Evolutionary conservation across 768 basidiomycete genomes (phyloP), one percentile per base, ranked within the genome.

Genomic region (Lactifluus subvellereus): DNA sequence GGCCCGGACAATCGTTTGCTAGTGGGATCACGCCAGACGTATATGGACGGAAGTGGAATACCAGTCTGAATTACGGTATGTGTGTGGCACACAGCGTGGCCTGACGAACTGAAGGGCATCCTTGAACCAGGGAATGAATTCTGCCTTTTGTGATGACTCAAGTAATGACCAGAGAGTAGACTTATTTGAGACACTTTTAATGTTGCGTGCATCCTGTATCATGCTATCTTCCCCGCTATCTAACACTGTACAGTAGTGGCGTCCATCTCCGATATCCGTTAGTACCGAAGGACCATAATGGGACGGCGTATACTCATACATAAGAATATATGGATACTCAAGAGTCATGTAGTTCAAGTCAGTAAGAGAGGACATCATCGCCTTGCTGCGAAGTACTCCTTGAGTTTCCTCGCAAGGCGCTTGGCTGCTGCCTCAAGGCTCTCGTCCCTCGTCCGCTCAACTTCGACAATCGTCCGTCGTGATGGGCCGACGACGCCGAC

Each of bases 341-440:
- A 10, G 22, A 48, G 47, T 3, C 22, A 48, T 11, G 8, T 43
- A 2, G 43, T 47, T 20, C 45, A 16, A 16, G 32, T 49, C 9
- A 18, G 27, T 5, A 40, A 32, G 49, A 52, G 38, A 30, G 20
- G 13, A 40, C 30, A 33, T 63, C 55, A 60, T 9, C 58, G 18
- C 27, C 30, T 57, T 5, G 22, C 42, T 1, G 61, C 57, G 1
- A 68, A 43, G 20, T 62, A 62, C 7, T 54, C 61, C 22, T 52
- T 52, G 56, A 68, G 51, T 6, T 50, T 47, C 40, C 40, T 53
- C 20, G 63, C 65, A 8, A 70, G 60, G 35, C 65, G 52, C 57
- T 70, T 70, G 1, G 69, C 69, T 8, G 62, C 65, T 6, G 66
- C 55, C 58, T 70, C 69, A 0, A 70, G 69, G 33, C 32, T 59